Evolutionary conservation across 1,284 basidiomycete genomes (phyloP), one percentile per base, ranked within the genome.

Genomic region (Sanguinoderma infundibulare): DNA sequence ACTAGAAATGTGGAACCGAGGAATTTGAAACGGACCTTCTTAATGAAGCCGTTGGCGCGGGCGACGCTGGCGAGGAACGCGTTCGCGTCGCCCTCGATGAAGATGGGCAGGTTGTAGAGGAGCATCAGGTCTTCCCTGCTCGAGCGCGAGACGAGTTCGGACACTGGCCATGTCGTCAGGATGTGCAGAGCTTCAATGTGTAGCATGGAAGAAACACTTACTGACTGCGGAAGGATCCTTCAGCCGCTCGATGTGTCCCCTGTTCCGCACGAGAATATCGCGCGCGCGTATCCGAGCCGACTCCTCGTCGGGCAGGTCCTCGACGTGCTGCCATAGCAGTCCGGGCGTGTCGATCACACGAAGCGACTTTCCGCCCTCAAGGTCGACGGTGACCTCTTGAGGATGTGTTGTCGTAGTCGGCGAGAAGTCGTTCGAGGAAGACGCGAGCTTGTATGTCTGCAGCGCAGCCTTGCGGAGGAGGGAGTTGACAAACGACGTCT

Each of bases 101-200:
- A 96, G 24, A 89, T 91, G 14, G 96, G 92, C n/a, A 96, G 82
- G 70, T 86, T 90, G 80, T 96, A 97, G 57, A 90, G 81, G 49
- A 97, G 79, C 91, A 96, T 96, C 52, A 98, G 80, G 75, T 97
- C 95, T 71, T 96, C 90, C 20, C 84, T 77, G 67, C 87, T 87
- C 15, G 91, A 87, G 36, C 87, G 86, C 34, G 84, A 74, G n/a
- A 96, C 81, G 62, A 98, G 86, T 64, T 91, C 83, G 34, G 84
- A 78, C 63, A 93, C 94, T 95, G 69, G 28, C 44, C 59, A 20
- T 55, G 22, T 39, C 22, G 53, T 53, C 5, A 57, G 20, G 8
- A 17, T 20, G 30, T n/a, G 30, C 14, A 10, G 7, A 5, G 34
- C 17, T 12, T 5, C 3, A 17, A 40, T 3, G 39, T 15, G 42